These are phyloP conservation scores for Allium cepa DNA, from an alignment of 106 monocot genomes.

Conservation along the genomic window DNA sequence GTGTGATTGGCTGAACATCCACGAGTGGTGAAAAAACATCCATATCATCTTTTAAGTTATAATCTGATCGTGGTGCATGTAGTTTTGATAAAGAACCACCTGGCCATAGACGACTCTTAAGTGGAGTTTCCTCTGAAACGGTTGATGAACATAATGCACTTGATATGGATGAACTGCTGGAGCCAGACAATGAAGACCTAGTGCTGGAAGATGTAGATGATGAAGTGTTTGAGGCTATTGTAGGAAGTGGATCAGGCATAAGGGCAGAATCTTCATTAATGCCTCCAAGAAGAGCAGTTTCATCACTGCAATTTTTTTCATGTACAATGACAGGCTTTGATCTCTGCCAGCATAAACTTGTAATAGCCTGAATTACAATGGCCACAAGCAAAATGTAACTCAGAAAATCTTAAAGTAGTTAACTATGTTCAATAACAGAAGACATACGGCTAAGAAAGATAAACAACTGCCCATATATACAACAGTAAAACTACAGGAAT, in stretches of 20 bases:
- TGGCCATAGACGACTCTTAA: slow-evolving; percentile 29
- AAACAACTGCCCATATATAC: too few relatives aligned
- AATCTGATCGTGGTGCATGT: slow-evolving; percentile 44
- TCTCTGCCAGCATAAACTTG: slow-evolving; percentile 91
- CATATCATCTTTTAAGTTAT: slow-evolving; percentile 91
- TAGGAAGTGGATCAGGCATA: slow-evolving; percentile 96
- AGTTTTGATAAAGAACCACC: slow-evolving; percentile 60
- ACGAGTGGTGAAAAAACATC: slow-evolving; percentile 97
- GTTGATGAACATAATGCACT: slow-evolving; percentile 17
- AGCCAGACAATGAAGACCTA: slow-evolving; percentile 28
- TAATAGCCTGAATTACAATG: slow-evolving; percentile 48
- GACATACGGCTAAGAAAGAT: too few relatives aligned
- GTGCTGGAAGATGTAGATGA: slow-evolving; percentile 20
- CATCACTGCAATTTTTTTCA: slow-evolving; percentile 65
- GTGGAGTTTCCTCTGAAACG: slow-evolving; percentile 52
- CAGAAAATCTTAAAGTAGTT: too few relatives aligned
- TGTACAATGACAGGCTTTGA: slow-evolving; percentile 74
- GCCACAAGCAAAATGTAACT: too few relatives aligned
- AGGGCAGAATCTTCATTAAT: slow-evolving; percentile 78
- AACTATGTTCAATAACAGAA: too few relatives aligned
- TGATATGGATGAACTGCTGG: slow-evolving; percentile 26
- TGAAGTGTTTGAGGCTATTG: slow-evolving; percentile 34
- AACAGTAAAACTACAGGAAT: too few relatives aligned
- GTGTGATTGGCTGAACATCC: slow-evolving; percentile 94
- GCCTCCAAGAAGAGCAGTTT: slow-evolving; percentile 83